Evolutionary conservation across 2,329 filamentous ascomycete genomes (phyloP), one percentile per base, ranked within the genome.

Genomic region (Zymoseptoria ardabiliae): DNA sequence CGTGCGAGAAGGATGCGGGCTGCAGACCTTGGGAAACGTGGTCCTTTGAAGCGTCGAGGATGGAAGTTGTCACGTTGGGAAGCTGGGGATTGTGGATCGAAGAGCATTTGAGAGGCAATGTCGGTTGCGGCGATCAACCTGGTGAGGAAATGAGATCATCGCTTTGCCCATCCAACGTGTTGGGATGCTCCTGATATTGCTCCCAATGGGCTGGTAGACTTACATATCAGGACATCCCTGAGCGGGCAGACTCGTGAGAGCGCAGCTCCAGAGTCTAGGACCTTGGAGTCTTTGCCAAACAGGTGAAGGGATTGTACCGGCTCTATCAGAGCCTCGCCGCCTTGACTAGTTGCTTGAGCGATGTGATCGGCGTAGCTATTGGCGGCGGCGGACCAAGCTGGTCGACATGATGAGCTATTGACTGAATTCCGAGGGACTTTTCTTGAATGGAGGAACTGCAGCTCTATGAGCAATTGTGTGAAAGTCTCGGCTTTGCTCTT

Each of bases 191-290:
- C 10, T 17, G 35, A 41, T 41, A 4, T 4, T 41, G 11, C 35
- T 17, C 13, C 5, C 8, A 7, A 6, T 25, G 23, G 35, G 17
- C 35, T 13, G 17, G 35, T 51, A 11, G 19, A 22, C 2, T 13
- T 22, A 51, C 56, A 55, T 58, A 45, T 49, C 25, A 2, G 45
- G 23, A 22, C 35, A 30, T 17, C 35, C 49, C 19, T 50, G 17
- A 13, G 30, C 23, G 6, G 57, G 54, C 20, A 59, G 57, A 11
- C 13, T 28, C 1, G 60, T 62, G 20, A 60, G 45, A 20, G 56
- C 58, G 11, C 58, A 30, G 60, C 60, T 41, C 60, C 60, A 25
- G 58, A 51, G 28, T 62, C 58, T 19, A 60, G 55, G 49, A 60
- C 55, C 13, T 25, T 48, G 57, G 57, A 55, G 13, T 25, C n/a